A percentile compares a stretch with the other conserved stretches of the same genome.
Evolutionary conservation across 2,329 filamentous ascomycete species (phyloP).

Genomic region (Aspergillus calidoustus): DNA sequence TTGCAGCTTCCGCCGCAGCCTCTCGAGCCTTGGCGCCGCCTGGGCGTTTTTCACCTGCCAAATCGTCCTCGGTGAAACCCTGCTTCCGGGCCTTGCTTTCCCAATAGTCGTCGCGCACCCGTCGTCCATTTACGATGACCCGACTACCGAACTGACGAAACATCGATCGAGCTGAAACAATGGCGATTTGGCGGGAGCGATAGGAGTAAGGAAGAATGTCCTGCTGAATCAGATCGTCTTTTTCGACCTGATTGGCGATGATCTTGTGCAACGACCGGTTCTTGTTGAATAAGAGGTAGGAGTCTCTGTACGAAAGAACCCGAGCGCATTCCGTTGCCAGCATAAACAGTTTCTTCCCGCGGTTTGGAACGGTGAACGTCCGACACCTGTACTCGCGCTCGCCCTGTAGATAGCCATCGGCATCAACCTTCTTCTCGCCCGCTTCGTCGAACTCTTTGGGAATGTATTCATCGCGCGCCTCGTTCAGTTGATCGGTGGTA

Average conservation of each 20-base stretch:
- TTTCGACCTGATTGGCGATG: slow-evolving; percentile 92
- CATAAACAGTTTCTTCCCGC: slow-evolving; percentile 97
- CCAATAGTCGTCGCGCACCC: slow-evolving; percentile 98
- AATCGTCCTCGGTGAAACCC: slow-evolving; percentile 95
- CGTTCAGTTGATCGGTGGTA: slow-evolving; percentile 90
- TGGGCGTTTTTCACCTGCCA: slow-evolving; percentile 93
- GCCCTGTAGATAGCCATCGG: slow-evolving; percentile 79
- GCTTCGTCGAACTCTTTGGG: slow-evolving; percentile 90
- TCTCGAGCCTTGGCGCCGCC: slow-evolving; percentile 88
- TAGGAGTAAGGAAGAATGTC: slow-evolving; percentile 98
- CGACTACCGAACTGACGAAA: slow-evolving; percentile 97
- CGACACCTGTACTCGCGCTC: slow-evolving; percentile 88
- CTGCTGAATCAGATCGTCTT: slow-evolving; percentile 93
- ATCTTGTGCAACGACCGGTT: slow-evolving; percentile 97
- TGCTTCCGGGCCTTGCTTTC: slow-evolving; percentile 96
- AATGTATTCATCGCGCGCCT: slow-evolving; percentile 90
- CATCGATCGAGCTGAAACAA: slow-evolving; percentile 97
- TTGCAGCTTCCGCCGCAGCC: slow-evolving; percentile 70
- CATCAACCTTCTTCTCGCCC: slow-evolving; percentile 90
- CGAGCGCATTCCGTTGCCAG: slow-evolving; percentile 95
- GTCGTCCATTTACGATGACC: slow-evolving; percentile 84
- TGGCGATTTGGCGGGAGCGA: slow-evolving; percentile 96
- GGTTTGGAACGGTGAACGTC: slow-evolving; percentile 88
- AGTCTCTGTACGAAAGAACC: slow-evolving; percentile 91
- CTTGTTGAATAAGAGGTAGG: slow-evolving; percentile 98